Evolutionary conservation across 177 flowering plant genomes (phyloP).

Genomic region (Vitis hybrid): DNA sequence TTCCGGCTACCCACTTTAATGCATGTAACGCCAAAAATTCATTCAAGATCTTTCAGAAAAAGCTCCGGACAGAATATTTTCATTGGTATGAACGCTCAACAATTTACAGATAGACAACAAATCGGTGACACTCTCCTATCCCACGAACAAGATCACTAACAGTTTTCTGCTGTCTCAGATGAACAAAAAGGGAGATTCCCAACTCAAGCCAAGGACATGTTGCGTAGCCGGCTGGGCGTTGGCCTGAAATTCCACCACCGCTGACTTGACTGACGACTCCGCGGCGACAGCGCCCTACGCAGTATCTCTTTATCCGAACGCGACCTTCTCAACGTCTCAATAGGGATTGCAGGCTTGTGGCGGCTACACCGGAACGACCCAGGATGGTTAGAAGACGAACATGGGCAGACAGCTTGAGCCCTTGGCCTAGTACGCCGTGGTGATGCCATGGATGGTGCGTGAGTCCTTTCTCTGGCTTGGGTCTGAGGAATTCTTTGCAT

Average conservation of each 20-base stretch:
- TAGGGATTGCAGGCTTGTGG: slow-evolving; percentile 8
- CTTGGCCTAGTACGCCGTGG: slow-evolving; percentile 3
- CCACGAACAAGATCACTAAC: too few species aligned
- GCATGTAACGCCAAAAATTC: too few species aligned
- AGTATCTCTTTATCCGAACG: slow-evolving; percentile 30
- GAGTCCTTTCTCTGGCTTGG: neutral
- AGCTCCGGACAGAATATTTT: too few species aligned
- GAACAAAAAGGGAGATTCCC: neutral
- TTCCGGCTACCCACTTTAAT: too few species aligned
- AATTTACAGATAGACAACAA: too few species aligned
- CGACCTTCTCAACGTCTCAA: slow-evolving; percentile 19
- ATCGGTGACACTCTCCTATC: too few species aligned
- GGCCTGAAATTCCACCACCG: slow-evolving; percentile 50
- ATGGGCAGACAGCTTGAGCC: neutral
- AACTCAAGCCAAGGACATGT: slow-evolving; percentile 37
- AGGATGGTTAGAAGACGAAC: slow-evolving; percentile 1
- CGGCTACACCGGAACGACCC: slow-evolving; percentile 10
- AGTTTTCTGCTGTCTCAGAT: neutral
- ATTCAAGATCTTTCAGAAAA: too few species aligned
- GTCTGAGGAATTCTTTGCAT: slow-evolving; percentile 8
- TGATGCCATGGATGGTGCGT: neutral
- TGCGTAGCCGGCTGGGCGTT: slow-evolving; percentile 47
- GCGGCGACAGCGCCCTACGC: slow-evolving; percentile 47
- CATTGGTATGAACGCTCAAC: too few species aligned
- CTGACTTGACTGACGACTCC: slow-evolving; percentile 18